Evolutionary conservation across 257 asterid genomes (phyloP).

Genomic region (Parsonsia alboflavescens): DNA sequence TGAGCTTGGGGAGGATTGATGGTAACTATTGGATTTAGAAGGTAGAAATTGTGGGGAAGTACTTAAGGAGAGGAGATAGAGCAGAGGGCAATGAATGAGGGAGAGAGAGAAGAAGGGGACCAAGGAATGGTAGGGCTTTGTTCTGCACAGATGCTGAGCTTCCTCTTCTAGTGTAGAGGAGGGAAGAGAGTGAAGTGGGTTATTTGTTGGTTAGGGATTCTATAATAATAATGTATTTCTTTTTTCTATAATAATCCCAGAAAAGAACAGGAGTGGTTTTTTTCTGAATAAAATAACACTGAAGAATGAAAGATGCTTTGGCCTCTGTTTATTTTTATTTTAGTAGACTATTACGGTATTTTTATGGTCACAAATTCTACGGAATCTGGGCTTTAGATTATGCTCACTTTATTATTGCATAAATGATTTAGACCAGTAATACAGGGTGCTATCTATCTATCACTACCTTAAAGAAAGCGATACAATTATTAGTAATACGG

Average conservation of each 20-base stretch:
- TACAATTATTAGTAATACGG: no score
- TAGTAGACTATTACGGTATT: no score
- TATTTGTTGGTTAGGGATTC: not conserved
- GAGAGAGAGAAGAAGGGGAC: not conserved
- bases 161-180: not conserved
- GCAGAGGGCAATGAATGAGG: not conserved
- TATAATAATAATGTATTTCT: no score
- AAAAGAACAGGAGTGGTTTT: slow-evolving; percentile 15
- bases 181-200: not conserved
- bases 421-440: no score
- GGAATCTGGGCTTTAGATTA: no score
- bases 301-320: not conserved
- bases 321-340: not conserved
- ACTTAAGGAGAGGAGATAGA: slow-evolving; percentile 7
- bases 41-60: not conserved
- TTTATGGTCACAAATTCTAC: no score
- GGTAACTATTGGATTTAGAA: not conserved
- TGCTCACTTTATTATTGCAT: no score
- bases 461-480: no score
- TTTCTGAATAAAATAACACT: not conserved
- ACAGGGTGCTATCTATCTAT: no score
- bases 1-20: not conserved
- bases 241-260: not conserved
- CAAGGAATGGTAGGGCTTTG: slow-evolving; percentile 16
- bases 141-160: not conserved